Base-by-base conservation (phyloP, 345 rosid species). In the Acer saccharum region DNA sequence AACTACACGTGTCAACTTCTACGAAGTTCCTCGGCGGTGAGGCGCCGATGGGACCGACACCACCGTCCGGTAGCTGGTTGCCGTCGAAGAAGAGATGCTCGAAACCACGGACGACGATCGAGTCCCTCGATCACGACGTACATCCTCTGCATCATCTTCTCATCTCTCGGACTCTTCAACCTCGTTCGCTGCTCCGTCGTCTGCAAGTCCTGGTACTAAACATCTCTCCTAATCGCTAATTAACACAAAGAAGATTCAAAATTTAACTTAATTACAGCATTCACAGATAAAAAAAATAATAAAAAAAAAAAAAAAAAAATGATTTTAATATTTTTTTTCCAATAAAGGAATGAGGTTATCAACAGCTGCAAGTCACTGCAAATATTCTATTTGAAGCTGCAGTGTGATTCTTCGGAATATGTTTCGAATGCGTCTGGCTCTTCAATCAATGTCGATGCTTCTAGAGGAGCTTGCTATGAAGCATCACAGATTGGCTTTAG, bases 131-230 rank as follows among this genome's bases (percentile, higher is more conserved):
- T 68, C 80, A 74, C 74, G 93, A 23, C 25, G 25, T 23, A 95
- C 78, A 83, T 82, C 76, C 88, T 92, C 41, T 88, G 90, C 72
- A 75, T 79, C 11, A 82, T 95, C 86, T 95, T 95, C 88, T 90
- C 99, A 32, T 86, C 78, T 64, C 93, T 95, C 71, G 87, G 83
- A 74, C 70, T 91, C 69, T 90, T 92, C 79, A 97, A 92, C 78
- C 89, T 95, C 62, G 96, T 86, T 77, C 90, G 91, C 65, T 92
- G 93, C 75, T 83, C 93, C 48, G 90, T 80, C 82, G 98, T 95
- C 71, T 90, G 94, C 90, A 93, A 83, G 75, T 84, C 88, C 44
- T 95, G 99, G 96, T 95, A 83, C 68, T 67, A 50, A 11, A 8
- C 6, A 50, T 13, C 71, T 55, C 52, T 21, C 50, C 41, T 57